Evolutionary conservation across 2,329 filamentous ascomycete genomes (phyloP).

Genomic region (Neofusicoccum sp.): DNA sequence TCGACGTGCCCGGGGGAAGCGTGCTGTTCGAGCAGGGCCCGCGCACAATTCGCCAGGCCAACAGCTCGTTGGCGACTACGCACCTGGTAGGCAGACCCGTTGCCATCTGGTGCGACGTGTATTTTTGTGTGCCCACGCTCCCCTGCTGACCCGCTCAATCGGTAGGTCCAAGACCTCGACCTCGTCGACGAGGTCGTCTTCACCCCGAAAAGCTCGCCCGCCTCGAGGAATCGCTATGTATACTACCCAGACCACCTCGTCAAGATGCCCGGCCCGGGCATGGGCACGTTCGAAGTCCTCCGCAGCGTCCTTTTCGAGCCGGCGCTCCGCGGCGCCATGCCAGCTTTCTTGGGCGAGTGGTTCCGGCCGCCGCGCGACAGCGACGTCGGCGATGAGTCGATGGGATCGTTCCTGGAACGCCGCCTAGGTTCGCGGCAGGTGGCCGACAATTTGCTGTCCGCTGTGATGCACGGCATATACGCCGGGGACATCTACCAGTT

Average conservation of each 20-base stretch:
- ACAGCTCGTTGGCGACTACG: conserved; percentile 66
- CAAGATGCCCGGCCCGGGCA: conserved; percentile 51
- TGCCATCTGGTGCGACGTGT: neutral
- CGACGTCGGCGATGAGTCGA: conserved; percentile 64
- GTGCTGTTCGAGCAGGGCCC: conserved; percentile 85
- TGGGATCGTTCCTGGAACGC: conserved; percentile 67
- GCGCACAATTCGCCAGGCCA: conserved; percentile 67
- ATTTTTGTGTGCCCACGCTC: neutral
- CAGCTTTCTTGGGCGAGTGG: conserved; percentile 39
- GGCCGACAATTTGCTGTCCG: conserved; percentile 75
- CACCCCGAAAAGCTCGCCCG: conserved; percentile 54
- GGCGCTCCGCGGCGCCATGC: conserved; percentile 53
- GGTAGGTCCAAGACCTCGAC: conserved; percentile 48
- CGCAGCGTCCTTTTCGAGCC: conserved; percentile 54
- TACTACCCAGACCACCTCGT: conserved; percentile 88
- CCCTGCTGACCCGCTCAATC: conserved; percentile 1
- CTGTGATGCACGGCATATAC: conserved; percentile 82
- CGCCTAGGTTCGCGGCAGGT: conserved; percentile 56
- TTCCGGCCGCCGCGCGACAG: conserved; percentile 28
- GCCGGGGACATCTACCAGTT: conserved; percentile 84
- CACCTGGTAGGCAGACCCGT: conserved; percentile 62
- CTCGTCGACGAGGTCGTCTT: conserved; percentile 60
- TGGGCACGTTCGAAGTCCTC: conserved; percentile 28
- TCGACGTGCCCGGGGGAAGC: conserved; percentile 62
- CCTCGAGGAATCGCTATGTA: conserved; percentile 70